Evolutionary conservation across 1,139 yeast species (phyloP).

Genomic region (Nakaseomyces bracarensis): DNA sequence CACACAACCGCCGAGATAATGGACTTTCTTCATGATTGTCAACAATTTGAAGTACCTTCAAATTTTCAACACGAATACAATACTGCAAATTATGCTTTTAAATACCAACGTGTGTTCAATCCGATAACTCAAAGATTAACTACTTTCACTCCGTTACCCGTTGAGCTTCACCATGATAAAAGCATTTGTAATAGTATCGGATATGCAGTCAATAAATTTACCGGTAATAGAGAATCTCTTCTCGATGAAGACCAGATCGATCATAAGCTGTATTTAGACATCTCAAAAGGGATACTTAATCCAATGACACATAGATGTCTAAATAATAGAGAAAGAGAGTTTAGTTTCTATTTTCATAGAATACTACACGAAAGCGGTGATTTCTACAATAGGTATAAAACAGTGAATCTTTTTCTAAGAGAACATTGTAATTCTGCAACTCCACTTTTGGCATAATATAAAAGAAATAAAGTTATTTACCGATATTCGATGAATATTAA

Average conservation of each 20-base stretch:
- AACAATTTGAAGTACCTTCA: constrained; percentile 45
- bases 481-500: no score
- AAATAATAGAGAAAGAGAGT: constrained; percentile 31
- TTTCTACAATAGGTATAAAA: not conserved
- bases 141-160: constrained; percentile 52
- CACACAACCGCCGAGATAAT: constrained; percentile 46
- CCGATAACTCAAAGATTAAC: constrained; percentile 43
- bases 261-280: constrained; percentile 40
- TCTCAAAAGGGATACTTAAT: constrained; percentile 60
- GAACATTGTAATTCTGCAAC: not conserved
- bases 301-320: constrained; percentile 48
- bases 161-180: constrained; percentile 27
- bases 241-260: constrained; percentile 32
- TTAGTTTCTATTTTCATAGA: constrained; percentile 23
- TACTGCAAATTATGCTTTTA: constrained; percentile 71
- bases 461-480: no score
- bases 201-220: constrained; percentile 21
- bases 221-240: constrained; percentile 14
- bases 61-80: constrained; percentile 51
- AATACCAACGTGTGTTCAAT: constrained; percentile 74
- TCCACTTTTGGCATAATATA: no score
- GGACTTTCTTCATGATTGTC: constrained; percentile 49
- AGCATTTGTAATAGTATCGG: constrained; percentile 61
- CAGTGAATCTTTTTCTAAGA: not conserved
- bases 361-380: not conserved